Conservation (phyloP, 2,329 filamentous ascomycete genomes). For the Neobulgaria alba region DNA sequence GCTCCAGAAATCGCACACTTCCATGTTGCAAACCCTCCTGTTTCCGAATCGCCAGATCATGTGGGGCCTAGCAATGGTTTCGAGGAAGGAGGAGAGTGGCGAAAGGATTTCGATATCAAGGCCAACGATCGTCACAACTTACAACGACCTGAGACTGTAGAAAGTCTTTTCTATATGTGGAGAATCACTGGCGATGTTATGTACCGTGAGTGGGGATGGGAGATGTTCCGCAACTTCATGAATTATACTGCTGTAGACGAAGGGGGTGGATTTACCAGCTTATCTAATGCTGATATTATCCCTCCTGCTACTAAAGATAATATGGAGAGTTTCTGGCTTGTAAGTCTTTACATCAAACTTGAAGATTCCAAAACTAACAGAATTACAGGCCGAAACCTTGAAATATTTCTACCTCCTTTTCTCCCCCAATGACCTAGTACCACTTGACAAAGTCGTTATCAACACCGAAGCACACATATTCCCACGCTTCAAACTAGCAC, state of each 20-base stretch:
- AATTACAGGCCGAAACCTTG: conserved; percentile 75
- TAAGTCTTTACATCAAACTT: conserved; percentile 43
- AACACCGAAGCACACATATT: conserved; percentile 95
- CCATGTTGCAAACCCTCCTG: conserved; percentile 60
- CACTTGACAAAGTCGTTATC: conserved; percentile 79
- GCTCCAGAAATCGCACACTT: conserved; percentile 94
- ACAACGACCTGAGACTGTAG: conserved; percentile 92
- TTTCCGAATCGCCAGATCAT: conserved; percentile 48
- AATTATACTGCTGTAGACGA: conserved; percentile 74
- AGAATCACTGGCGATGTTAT: conserved; percentile 83
- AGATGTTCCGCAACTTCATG: conserved; percentile 92
- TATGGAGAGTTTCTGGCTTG: conserved; percentile 99
- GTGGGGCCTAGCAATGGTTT: conserved; percentile 41
- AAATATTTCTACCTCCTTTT: conserved; percentile 98
- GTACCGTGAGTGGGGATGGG: conserved; percentile 96
- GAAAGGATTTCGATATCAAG: conserved; percentile 72
- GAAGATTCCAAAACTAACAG: conserved; percentile 10
- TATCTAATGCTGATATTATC: conserved; percentile 64
- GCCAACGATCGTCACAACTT: conserved; percentile 83
- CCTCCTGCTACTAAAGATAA: conserved; percentile 71
- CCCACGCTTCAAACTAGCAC: conserved; percentile 75
- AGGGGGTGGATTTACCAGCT: conserved; percentile 71
- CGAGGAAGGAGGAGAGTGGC: conserved; percentile 51
- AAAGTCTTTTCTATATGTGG: conserved; percentile 97
- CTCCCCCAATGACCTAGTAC: conserved; percentile 71